Base-by-base conservation (phyloP, 2,329 filamentous ascomycete genomes). In the Apiospora koreana region DNA sequence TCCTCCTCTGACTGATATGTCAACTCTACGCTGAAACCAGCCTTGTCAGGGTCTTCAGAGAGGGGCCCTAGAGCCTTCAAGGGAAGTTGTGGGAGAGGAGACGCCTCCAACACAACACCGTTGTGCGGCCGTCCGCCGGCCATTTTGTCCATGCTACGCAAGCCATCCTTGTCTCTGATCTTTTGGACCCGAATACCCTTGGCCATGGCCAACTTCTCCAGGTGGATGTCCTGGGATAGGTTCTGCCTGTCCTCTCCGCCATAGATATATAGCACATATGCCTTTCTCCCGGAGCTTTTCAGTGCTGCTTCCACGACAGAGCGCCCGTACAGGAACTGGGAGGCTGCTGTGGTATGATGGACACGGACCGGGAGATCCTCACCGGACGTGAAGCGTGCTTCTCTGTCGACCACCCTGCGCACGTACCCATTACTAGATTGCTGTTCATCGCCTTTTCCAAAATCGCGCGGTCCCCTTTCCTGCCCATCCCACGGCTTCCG, bases 241-340 rank as follows among this genome's bases (percentile, higher is more conserved):
- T 86, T 85, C 68, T 84, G 84, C 25, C 88, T 83, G 68, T 89
- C 89, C 65, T 86, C 82, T 14, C 87, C 87, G 65, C 84, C 85
- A 77, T 92, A 92, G 14, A 97, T 84, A 79, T 98, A 97, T 3
- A 99, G 86, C 69, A 91, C 93, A 83, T 98, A 97, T 2, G 97
- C 82, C 76, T 93, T 90, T 70, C 96, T 90, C 43, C 89, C 86
- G 14, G 85, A 85, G 65, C 82, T 79, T 74, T 87, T 89, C 25
- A 99, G 83, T 0, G 94, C 95, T 25, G 95, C 93, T 72, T 92
- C 87, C 28, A 98, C 94, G 1, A 93, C 90, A 2, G 92, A 93
- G 62, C 88, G 89, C 7, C 96, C 96, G 78, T 97, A 98, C 2
- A 99, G 85, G 75, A 98, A 98, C 72, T 97, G 92, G 0, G 95